Evolutionary conservation across 1,284 basidiomycete species (phyloP), one percentile per base, ranked within the genome.

Genomic region (Apiotrichum montevideense): DNA sequence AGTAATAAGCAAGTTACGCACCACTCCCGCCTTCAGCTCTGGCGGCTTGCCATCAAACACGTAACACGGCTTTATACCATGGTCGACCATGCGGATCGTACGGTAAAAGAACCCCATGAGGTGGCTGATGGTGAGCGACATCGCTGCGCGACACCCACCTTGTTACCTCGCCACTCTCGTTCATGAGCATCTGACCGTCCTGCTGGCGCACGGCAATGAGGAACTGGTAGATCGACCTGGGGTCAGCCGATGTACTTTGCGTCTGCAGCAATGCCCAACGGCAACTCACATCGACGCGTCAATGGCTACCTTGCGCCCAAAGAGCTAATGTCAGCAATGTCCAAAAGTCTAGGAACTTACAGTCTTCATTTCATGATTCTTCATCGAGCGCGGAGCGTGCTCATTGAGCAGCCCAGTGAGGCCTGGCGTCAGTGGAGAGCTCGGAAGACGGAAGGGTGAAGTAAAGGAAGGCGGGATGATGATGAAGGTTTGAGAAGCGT

Each of bases 1-100:
- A 13, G 11, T 11, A 7, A 10, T 11, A 4, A 1, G 11, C 14
- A 32, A 34, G 4, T 2, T 11, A 85, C 90, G 69, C 68, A 96
- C 93, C 66, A 98, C 93, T 54, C 91, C 91, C 56, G 90, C 86
- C 78, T 99, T 99, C 75, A 99, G 79, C 61, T 98, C 93, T 49
- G 95, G 95, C 1, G 95, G 96, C 74, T 95, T 96, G 8, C 95
- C 95, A 76, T 99, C 95, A 67, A 99, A 99, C 29, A 99, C 91
- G 76, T 98, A 98, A 49, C 88, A 88, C 1, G 95, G 95, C 73
- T 99, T 98, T 72, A 98, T 93, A 4, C 96, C 96, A 66, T 96
- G 92, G 77, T 99, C 96, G n/a, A 96, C 91, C 79, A 98, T 98
- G 29, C 96, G 84, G 59, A 97, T 90, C 0, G 93, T 96, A 35